Percentiles rank a stretch among this genome's conserved stretches.
Evolutionary conservation across 2,329 filamentous ascomycete genomes (phyloP).

Genomic region (Geosmithia morbida): DNA sequence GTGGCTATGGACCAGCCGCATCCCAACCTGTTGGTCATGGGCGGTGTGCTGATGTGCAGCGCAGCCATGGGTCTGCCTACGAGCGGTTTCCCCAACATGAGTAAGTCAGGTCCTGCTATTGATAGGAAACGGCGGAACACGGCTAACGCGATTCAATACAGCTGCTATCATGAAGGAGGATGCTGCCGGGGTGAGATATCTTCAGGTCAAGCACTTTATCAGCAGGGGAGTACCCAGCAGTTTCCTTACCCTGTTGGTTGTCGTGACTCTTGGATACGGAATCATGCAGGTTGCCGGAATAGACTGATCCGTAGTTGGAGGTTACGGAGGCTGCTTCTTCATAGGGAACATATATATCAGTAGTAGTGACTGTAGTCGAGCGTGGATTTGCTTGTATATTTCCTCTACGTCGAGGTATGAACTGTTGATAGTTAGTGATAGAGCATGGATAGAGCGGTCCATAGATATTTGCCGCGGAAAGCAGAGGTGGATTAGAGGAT

Average conservation of each 20-base stretch:
- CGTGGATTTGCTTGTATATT: not conserved
- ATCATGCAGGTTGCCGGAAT: constrained; percentile 68
- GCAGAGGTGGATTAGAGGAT: no score
- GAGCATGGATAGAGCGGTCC: no score
- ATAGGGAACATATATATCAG: no score
- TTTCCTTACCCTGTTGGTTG: constrained; percentile 64
- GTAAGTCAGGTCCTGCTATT: constrained; percentile 41
- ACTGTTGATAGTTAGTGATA: no score
- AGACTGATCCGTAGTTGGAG: constrained; percentile 14
- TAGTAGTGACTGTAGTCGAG: not conserved
- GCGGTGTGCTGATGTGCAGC: constrained; percentile 85
- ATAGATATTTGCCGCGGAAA: no score
- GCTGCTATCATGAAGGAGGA: constrained; percentile 99
- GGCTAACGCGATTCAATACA: constrained; percentile 19
- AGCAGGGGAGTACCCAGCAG: constrained; percentile 83
- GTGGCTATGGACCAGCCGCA: constrained; percentile 75
- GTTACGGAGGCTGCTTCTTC: not conserved
- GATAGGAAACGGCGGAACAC: not conserved
- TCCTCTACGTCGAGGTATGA: no score
- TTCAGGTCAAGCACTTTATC: constrained; percentile 88
- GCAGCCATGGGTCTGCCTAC: constrained; percentile 94
- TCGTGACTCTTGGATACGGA: constrained; percentile 81
- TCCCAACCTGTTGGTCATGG: constrained; percentile 92
- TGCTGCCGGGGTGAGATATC: constrained; percentile 78
- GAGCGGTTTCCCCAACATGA: constrained; percentile 98